Base-by-base conservation (phyloP, 2,329 filamentous ascomycete genomes). In the Mariannaea elegans region DNA sequence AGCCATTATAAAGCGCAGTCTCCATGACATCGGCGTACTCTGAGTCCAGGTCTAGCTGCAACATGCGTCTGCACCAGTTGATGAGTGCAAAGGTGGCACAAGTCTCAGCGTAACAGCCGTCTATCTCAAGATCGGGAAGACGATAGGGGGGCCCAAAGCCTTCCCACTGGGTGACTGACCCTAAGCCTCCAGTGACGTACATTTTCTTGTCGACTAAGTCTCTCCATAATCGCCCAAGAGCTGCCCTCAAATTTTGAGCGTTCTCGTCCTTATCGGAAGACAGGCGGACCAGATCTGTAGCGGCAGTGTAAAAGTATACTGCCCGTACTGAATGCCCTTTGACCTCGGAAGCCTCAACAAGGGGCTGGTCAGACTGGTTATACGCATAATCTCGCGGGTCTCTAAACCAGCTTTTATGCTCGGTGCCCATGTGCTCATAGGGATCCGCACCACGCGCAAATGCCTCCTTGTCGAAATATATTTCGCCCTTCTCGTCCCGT, bases 11-110 rank as follows among this genome's bases (percentile, higher is more conserved):
- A 3, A 56, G 19, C 0, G 27, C 46, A 27, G 34, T 29, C 27
- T 56, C 54, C 54, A 56, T 56, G 6, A 56, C 38, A 13, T 56
- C 54, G 2, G 54, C 34, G 16, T 42, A 56, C 8, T 56, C 46
- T 12, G 45, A 16, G 12, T 56, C 29, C 1, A 51, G 54, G 18
- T 51, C 36, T 18, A 56, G 54, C 27, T 21, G 46, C 1, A 56
- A 16, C 36, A 56, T 42, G n/a, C 54, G 34, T 4, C 19, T 16
- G 13, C 46, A 50, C 46, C 46, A 51, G 24, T 44, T 51, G 36
- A 56, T 45, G 14, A 56, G 36, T 2, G 46, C 54, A 27, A 56
- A 51, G 2, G 54, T 34, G 9, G 54, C 54, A 8, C 54, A 56
- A 8, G 54, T 56, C 38, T 56, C 54, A 12, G 46, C 38, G 8